Conservation (phyloP, 108 stramenopile species). For the Discostella stelligeroides region DNA sequence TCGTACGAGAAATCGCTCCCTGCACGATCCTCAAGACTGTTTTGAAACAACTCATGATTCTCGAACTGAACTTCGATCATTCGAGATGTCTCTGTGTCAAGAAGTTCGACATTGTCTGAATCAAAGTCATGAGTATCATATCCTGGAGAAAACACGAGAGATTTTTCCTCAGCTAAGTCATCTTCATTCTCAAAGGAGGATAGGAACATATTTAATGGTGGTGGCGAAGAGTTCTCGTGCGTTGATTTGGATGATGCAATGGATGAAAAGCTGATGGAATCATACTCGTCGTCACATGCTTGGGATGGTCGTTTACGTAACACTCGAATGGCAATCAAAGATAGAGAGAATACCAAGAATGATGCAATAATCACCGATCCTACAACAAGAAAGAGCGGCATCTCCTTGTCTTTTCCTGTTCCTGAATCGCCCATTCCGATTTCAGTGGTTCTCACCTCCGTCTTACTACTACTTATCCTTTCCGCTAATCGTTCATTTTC, state of each 20-base stretch:
- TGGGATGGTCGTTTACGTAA: not conserved
- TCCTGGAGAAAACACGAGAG: not conserved
- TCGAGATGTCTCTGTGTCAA: constrained; percentile 27
- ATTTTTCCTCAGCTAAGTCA: constrained; percentile 16
- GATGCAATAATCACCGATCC: not conserved
- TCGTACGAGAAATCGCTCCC: not conserved
- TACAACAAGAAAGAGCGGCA: constrained; percentile 10
- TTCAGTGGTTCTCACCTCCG: not conserved
- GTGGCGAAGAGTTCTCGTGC: not conserved
- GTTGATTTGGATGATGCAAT: not conserved
- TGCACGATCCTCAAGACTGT: too few relatives aligned
- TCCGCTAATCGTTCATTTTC: constrained; percentile 1
- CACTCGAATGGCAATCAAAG: constrained; percentile 4
- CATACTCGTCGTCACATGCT: constrained; percentile 1
- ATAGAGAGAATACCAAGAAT: too few relatives aligned
- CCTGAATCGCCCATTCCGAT: not conserved
- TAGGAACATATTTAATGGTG: constrained; percentile 18
- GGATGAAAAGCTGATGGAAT: constrained; percentile 1
- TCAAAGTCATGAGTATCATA: not conserved
- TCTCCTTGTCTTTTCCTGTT: not conserved
- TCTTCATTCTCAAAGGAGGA: constrained; percentile 14
- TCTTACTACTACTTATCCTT: not conserved
- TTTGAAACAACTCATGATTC: too few relatives aligned
- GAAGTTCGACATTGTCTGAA: constrained; percentile 24
- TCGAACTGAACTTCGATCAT: constrained; percentile 20